These are phyloP conservation scores for Sphaerulina populicola DNA, from an alignment of 2,329 filamentous ascomycete genomes.

Conservation along the genomic window DNA sequence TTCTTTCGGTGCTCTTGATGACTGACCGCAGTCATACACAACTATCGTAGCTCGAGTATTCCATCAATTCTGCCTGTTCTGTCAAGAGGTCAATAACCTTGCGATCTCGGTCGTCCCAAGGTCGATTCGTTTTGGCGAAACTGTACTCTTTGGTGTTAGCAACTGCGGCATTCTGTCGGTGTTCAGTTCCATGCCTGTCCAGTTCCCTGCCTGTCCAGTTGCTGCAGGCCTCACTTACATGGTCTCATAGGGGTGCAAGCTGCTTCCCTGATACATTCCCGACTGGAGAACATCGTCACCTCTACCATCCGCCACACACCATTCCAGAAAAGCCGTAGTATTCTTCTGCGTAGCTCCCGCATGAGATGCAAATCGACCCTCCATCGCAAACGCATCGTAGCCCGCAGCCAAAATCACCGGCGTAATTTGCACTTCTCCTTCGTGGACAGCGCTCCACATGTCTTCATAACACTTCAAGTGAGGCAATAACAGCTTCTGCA, in stretches of 20 bases:
- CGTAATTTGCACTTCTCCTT: constrained; percentile 11
- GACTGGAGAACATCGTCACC: constrained; percentile 10
- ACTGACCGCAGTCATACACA: background rate
- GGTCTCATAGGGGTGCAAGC: constrained; percentile 16
- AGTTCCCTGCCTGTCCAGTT: no score
- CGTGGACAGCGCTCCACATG: constrained; percentile 6
- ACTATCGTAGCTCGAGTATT: constrained; percentile 17
- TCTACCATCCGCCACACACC: constrained; percentile 9
- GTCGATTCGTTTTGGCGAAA: constrained; percentile 16
- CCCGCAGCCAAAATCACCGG: constrained; percentile 8
- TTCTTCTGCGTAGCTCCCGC: constrained; percentile 10
- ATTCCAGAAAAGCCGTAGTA: constrained; percentile 13
- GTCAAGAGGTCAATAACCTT: constrained; percentile 14
- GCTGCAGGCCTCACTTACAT: constrained; percentile 12
- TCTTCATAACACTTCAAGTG: constrained; percentile 14
- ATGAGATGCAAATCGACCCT: constrained; percentile 14
- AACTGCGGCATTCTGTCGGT: no score
- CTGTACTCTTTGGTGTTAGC: background rate
- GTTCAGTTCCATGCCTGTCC: no score
- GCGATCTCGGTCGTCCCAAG: constrained; percentile 13
- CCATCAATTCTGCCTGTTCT: constrained; percentile 12
- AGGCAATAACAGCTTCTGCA: constrained; percentile 8
- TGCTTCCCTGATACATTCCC: constrained; percentile 11
- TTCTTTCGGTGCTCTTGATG: background rate
- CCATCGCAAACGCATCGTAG: constrained; percentile 15